Conservation (phyloP, 169 alveolate species). For the Plasmodium gallinaceum region DNA sequence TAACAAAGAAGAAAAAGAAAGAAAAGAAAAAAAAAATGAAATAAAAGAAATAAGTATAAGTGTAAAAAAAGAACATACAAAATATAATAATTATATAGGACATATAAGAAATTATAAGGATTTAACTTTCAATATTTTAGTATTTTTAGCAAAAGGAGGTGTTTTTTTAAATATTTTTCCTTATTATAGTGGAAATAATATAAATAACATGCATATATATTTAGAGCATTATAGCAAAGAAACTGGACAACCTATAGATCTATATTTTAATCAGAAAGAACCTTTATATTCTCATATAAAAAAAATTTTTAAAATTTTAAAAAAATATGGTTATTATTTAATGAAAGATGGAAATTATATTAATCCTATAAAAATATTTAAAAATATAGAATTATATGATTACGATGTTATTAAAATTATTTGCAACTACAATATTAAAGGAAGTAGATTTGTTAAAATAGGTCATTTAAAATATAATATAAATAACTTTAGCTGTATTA, state of each 20-base stretch:
- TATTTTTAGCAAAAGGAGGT: constrained; percentile 73
- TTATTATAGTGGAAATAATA: constrained; percentile 72
- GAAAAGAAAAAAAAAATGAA: neutral
- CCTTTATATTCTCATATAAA: constrained; percentile 76
- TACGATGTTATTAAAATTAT: constrained; percentile 55
- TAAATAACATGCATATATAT: constrained; percentile 46
- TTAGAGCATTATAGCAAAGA: constrained; percentile 77
- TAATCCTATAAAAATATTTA: constrained; percentile 34
- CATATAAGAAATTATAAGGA: constrained; percentile 66
- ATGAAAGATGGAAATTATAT: constrained; percentile 37
- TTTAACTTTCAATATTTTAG: constrained; percentile 48
- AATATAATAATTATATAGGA: constrained; percentile 58
- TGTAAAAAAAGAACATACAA: neutral
- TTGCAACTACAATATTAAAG: constrained; percentile 65
- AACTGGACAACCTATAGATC: constrained; percentile 75
- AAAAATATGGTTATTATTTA: constrained; percentile 67
- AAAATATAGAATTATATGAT: constrained; percentile 67
- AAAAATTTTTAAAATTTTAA: constrained; percentile 41
- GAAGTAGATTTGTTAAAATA: constrained; percentile 38
- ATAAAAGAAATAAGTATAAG: neutral
- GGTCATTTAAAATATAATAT: constrained; percentile 55
- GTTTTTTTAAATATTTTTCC: constrained; percentile 68
- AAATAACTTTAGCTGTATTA: constrained; percentile 67
- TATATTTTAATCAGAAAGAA: constrained; percentile 75
- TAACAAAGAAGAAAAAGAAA: neutral